These are phyloP conservation scores for Chenopodium formosanum DNA, from an alignment of 148 eudicot genomes.

Conservation along the genomic window DNA sequence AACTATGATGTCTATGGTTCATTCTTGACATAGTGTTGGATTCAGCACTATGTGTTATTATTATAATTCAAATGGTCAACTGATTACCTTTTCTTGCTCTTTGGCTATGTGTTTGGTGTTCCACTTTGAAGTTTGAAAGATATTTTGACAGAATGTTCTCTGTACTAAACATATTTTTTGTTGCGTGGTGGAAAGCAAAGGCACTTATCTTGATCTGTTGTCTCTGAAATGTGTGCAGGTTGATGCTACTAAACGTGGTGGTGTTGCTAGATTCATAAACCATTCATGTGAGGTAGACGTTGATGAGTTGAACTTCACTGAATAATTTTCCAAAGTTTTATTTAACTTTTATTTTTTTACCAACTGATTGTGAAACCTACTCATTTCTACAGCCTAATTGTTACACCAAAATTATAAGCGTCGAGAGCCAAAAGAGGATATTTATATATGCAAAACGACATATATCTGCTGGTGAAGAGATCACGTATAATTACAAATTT, in stretches of 20 bases:
- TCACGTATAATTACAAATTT: conserved; percentile 92
- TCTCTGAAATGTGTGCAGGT: conserved; percentile 49
- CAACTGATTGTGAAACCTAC: neutral
- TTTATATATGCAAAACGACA: conserved; percentile 93
- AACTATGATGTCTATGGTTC: neutral
- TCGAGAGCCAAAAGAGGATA: conserved; percentile 94
- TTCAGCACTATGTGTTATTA: neutral
- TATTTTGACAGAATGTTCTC: neutral
- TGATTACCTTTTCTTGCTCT: neutral
- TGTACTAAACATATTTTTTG: neutral
- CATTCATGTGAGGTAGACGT: conserved; percentile 92
- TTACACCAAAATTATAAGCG: conserved; percentile 90
- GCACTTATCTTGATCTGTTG: neutral
- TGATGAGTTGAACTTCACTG: neutral
- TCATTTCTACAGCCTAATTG: conserved; percentile 78
- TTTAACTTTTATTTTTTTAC: too few relatives aligned
- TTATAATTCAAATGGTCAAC: neutral
- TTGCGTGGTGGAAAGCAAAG: neutral
- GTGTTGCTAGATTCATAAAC: conserved; percentile 97
- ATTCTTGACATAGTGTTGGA: neutral
- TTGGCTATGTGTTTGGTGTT: neutral
- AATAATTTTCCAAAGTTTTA: too few relatives aligned
- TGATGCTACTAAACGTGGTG: conserved; percentile 99
- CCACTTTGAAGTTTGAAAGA: neutral
- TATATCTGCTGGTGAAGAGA: conserved; percentile 89